These are phyloP conservation scores for Glycine soja DNA, from an alignment of 306 rosid genomes.

Conservation along the genomic window DNA sequence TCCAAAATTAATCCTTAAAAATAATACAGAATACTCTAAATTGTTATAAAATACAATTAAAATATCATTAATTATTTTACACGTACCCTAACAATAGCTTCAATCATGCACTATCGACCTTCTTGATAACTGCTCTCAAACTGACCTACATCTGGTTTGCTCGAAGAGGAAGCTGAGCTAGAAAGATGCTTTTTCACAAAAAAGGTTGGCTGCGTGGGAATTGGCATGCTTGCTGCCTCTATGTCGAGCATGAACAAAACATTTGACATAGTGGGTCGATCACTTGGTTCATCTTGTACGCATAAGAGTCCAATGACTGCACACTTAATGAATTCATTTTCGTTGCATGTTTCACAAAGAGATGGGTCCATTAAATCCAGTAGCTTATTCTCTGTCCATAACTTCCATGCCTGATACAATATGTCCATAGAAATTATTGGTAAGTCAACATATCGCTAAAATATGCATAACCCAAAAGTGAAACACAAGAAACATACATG, in stretches of 20 bases:
- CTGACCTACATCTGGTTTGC: slow-evolving; percentile 30
- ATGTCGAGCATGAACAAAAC: slow-evolving; percentile 54
- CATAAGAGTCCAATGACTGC: slow-evolving; percentile 56
- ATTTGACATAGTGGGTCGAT: slow-evolving; percentile 58
- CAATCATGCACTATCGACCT: slow-evolving; percentile 42
- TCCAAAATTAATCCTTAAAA: background rate
- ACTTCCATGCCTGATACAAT: slow-evolving; percentile 56
- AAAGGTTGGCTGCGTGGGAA: slow-evolving; percentile 59
- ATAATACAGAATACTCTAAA: background rate
- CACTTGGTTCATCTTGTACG: slow-evolving; percentile 62
- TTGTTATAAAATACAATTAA: background rate
- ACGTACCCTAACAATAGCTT: background rate
- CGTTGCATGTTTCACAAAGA: slow-evolving; percentile 45
- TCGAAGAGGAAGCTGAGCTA: slow-evolving; percentile 51
- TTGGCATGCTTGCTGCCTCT: slow-evolving; percentile 48
- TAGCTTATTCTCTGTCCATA: slow-evolving; percentile 57
- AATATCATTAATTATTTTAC: too few relatives aligned
- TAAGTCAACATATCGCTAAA: background rate
- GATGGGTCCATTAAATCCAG: slow-evolving; percentile 53
- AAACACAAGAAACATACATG: slow-evolving; percentile 48
- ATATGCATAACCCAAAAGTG: background rate
- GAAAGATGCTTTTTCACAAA: slow-evolving; percentile 27
- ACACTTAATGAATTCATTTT: slow-evolving; percentile 48
- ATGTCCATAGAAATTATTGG: background rate
- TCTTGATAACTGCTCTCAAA: slow-evolving; percentile 31